Evolutionary conservation across 176 grass and related monocot species (phyloP).

Genomic region (Rhynchospora pubera): DNA sequence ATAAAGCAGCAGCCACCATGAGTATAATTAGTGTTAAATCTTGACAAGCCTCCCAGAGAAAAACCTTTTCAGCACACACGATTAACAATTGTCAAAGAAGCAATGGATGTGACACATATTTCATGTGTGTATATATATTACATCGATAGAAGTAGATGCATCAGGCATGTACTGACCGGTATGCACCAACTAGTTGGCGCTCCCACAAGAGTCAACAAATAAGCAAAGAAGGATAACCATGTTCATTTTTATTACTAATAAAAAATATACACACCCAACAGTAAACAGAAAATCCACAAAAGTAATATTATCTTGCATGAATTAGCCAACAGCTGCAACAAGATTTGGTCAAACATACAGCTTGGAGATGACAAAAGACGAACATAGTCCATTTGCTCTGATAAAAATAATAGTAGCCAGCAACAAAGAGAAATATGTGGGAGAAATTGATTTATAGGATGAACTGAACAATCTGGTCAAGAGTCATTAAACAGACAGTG

Average conservation of each 20-base stretch:
- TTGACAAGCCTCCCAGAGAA: slow-evolving; percentile 93
- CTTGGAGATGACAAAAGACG: not conserved
- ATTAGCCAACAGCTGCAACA: not conserved
- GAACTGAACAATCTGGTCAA: not conserved
- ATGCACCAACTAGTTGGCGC: not conserved
- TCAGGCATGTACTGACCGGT: not conserved
- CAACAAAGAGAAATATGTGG: not conserved
- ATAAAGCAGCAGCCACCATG: slow-evolving; percentile 75
- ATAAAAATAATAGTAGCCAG: not conserved
- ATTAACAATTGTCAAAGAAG: not conserved
- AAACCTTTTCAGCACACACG: slow-evolving; percentile 41
- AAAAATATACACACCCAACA: not conserved
- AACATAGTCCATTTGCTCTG: not conserved
- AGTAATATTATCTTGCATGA: not conserved
- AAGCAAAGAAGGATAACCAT: not conserved
- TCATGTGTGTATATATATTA: not conserved
- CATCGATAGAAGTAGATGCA: not conserved
- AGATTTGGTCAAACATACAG: not conserved
- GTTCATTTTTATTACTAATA: not conserved
- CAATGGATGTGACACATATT: not conserved
- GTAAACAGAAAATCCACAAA: too few relatives aligned
- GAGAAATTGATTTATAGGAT: slow-evolving; percentile 1
- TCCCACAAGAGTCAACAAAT: not conserved
- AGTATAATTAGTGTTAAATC: slow-evolving; percentile 87
- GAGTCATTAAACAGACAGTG: not conserved